Evolutionary conservation across 2,329 filamentous ascomycete species (phyloP).

Genomic region (Geoglossum cookeanum): DNA sequence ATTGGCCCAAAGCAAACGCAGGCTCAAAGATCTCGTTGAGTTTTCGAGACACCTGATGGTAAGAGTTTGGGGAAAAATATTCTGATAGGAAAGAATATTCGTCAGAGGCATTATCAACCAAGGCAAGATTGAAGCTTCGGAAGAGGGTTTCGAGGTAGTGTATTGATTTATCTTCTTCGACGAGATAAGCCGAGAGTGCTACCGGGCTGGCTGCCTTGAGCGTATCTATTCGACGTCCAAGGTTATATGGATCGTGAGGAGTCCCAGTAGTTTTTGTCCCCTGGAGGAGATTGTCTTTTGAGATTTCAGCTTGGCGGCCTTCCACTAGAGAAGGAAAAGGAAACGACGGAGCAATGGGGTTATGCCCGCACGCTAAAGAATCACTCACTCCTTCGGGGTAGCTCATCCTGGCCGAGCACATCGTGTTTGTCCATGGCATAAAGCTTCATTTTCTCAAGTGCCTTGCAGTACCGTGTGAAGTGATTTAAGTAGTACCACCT

Average conservation of each 20-base stretch:
- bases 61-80: conserved; percentile 68
- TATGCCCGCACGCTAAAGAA: not conserved
- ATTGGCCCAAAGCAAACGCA: conserved; percentile 67
- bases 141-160: conserved; percentile 87
- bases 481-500: conserved; percentile 92
- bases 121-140: conserved; percentile 80
- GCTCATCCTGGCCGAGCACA: conserved; percentile 61
- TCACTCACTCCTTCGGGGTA: conserved; percentile 36
- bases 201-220: conserved; percentile 53
- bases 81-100: conserved; percentile 87
- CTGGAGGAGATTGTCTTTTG: conserved; percentile 22
- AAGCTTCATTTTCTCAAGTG: conserved; percentile 67
- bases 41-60: conserved; percentile 59
- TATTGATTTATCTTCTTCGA: conserved; percentile 69
- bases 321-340: conserved; percentile 8
- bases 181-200: conserved; percentile 71
- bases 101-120: conserved; percentile 82
- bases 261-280: conserved; percentile 25
- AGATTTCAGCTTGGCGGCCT: conserved; percentile 15
- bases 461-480: conserved; percentile 70
- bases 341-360: conserved; percentile 5
- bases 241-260: conserved; percentile 69
- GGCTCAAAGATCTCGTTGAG: conserved; percentile 81
- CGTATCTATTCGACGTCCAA: conserved; percentile 71
- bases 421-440: conserved; percentile 71